Evolutionary conservation across 2,329 filamentous ascomycete genomes (phyloP).

Genomic region (Exophiala sp.): DNA sequence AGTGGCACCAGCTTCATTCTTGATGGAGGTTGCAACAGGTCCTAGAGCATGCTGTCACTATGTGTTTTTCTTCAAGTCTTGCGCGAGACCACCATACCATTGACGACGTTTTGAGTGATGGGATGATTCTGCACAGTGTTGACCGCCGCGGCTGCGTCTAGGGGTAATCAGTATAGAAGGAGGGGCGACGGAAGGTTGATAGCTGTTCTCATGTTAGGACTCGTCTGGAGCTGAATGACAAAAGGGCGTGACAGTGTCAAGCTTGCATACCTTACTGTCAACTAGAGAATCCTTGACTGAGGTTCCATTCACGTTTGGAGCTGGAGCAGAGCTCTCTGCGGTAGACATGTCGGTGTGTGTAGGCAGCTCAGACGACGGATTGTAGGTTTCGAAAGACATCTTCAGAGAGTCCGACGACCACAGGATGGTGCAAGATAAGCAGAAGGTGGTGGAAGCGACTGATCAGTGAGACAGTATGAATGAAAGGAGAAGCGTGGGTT

Average conservation of each 20-base stretch:
- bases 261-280: constrained; percentile 24
- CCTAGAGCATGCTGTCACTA: constrained; percentile 33
- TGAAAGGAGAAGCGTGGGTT: not conserved
- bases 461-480: constrained; percentile 1
- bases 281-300: constrained; percentile 18
- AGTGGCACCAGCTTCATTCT: constrained; percentile 52
- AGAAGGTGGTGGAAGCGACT: not conserved
- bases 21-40: constrained; percentile 53
- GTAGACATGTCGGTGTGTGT: constrained; percentile 11
- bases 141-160: constrained; percentile 47
- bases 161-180: constrained; percentile 7
- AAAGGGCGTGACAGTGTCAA: not conserved
- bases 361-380: constrained; percentile 5
- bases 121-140: constrained; percentile 46
- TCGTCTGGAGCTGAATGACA: not conserved
- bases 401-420: not conserved
- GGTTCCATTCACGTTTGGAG: constrained; percentile 18
- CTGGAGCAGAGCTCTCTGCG: not conserved
- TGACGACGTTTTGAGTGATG: constrained; percentile 41
- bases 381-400: constrained; percentile 10
- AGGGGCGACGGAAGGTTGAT: not conserved
- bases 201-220: constrained; percentile 6
- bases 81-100: constrained; percentile 18
- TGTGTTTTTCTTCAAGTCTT: constrained; percentile 2
- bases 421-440: not conserved